These are phyloP conservation scores for Fusarium sp. DNA, from an alignment of 2,329 filamentous ascomycete species.

Conservation along the genomic window DNA sequence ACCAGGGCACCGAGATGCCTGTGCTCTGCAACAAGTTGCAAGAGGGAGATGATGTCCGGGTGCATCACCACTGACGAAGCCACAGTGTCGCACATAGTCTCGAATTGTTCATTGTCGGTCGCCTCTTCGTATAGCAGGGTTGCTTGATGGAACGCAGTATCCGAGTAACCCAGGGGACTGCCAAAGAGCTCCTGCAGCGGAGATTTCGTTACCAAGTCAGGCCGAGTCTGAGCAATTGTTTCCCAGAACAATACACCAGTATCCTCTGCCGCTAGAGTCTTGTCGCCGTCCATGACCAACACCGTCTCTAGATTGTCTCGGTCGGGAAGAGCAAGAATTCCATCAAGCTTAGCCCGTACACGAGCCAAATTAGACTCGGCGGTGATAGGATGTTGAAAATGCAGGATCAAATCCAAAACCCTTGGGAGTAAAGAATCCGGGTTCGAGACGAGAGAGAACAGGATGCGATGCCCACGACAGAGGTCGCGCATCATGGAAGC, in stretches of 20 bases:
- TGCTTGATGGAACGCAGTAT: constrained; percentile 66
- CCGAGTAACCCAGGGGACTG: constrained; percentile 60
- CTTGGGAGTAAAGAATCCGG: constrained; percentile 41
- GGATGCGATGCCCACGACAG: constrained; percentile 59
- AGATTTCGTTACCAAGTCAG: neutral
- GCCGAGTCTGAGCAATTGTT: neutral
- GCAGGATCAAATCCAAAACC: constrained; percentile 12
- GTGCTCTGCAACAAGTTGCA: constrained; percentile 48
- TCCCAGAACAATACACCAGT: constrained; percentile 64
- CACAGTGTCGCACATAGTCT: constrained; percentile 57
- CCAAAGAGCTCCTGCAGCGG: constrained; percentile 60
- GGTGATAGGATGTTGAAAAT: constrained; percentile 40
- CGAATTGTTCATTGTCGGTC: constrained; percentile 52
- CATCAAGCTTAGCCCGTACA: neutral
- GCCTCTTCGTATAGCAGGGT: constrained; percentile 63
- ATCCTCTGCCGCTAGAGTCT: constrained; percentile 64
- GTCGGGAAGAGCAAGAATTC: constrained; percentile 32
- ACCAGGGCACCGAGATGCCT: constrained; percentile 60
- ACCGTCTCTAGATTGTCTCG: constrained; percentile 53
- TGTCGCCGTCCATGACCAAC: constrained; percentile 69
- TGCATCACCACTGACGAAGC: constrained; percentile 57
- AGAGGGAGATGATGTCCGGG: constrained; percentile 59
- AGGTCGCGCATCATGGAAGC: constrained; percentile 53
- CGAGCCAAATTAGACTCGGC: constrained; percentile 47
- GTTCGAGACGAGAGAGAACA: constrained; percentile 53